Evolutionary conservation across 495 filamentous ascomycete genomes (phyloP).

Genomic region (Trichodelitschia bisporula): DNA sequence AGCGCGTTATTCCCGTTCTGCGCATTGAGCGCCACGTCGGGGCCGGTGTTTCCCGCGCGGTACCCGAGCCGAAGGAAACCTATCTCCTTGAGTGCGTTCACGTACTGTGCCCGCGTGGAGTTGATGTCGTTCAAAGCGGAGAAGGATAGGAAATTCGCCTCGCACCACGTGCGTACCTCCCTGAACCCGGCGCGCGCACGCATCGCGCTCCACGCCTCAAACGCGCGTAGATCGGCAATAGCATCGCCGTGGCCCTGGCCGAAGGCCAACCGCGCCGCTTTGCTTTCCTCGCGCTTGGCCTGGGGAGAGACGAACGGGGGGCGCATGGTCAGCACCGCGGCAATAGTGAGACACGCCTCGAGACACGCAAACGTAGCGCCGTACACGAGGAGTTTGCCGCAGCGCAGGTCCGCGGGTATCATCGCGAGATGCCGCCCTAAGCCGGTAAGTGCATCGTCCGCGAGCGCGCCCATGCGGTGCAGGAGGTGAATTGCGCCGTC

Average conservation of each 20-base stretch:
- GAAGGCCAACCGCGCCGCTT: constrained; percentile 52
- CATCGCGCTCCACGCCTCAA: constrained; percentile 51
- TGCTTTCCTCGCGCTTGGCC: constrained; percentile 58
- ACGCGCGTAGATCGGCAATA: constrained; percentile 63
- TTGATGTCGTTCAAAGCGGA: constrained; percentile 70
- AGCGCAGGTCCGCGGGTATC: constrained; percentile 85
- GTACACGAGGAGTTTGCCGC: constrained; percentile 86
- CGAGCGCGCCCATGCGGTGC: constrained; percentile 65
- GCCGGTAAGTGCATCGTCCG: constrained; percentile 46
- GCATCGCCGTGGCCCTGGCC: constrained; percentile 53
- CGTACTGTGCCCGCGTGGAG: constrained; percentile 63
- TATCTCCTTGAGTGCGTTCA: constrained; percentile 63
- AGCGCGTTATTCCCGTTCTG: constrained; percentile 29
- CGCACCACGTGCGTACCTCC: constrained; percentile 53
- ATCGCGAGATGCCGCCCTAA: constrained; percentile 75
- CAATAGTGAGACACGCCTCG: constrained; percentile 69
- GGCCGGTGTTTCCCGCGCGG: constrained; percentile 6
- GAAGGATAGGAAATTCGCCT: constrained; percentile 64
- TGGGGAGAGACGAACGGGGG: constrained; percentile 65
- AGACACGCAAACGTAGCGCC: constrained; percentile 84
- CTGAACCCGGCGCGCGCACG: constrained; percentile 25
- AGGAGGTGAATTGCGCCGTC: constrained; percentile 60
- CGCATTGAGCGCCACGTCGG: constrained; percentile 13
- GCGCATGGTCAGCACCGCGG: constrained; percentile 63
- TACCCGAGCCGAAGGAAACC: constrained; percentile 43